These are phyloP conservation scores for Talaromyces islandicus DNA, from an alignment of 2,329 filamentous ascomycete species.

Conservation along the genomic window DNA sequence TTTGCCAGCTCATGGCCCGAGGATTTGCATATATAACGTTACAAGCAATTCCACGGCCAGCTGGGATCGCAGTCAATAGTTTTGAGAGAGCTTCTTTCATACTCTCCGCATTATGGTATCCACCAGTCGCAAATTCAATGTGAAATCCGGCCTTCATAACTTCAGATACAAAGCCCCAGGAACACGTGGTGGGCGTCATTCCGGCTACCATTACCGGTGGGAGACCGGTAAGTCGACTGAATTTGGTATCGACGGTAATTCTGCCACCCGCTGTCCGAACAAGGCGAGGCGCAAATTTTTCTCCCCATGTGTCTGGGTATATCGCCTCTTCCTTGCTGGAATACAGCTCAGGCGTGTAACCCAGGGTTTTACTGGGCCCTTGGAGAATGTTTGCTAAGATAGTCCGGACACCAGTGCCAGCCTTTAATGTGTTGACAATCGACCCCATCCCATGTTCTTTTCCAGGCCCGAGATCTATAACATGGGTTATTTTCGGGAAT, in stretches of 20 bases:
- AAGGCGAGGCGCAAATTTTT: conserved; percentile 64
- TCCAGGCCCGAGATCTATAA: conserved; percentile 93
- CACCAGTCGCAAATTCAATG: conserved; percentile 82
- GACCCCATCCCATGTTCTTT: conserved; percentile 93
- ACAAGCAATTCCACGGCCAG: conserved; percentile 50
- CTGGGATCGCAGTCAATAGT: conserved; percentile 60
- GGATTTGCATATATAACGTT: conserved; percentile 52
- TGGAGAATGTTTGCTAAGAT: conserved; percentile 88
- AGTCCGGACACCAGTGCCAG: conserved; percentile 92
- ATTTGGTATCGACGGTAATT: conserved; percentile 93
- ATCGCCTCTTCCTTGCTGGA: neutral
- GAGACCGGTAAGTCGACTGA: conserved; percentile 80
- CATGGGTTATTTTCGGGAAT: conserved; percentile 85
- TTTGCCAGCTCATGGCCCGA: conserved; percentile 48
- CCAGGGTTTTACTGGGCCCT: conserved; percentile 81
- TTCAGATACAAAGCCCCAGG: conserved; percentile 84
- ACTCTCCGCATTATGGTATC: conserved; percentile 62
- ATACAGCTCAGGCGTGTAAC: conserved; percentile 50
- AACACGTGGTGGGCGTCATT: conserved; percentile 86
- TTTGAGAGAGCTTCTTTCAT: conserved; percentile 43
- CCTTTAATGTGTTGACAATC: conserved; percentile 96
- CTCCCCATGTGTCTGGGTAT: neutral
- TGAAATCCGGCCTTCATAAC: conserved; percentile 95
- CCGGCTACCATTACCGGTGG: conserved; percentile 86
- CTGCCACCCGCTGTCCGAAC: conserved; percentile 81